Evolutionary conservation across 805 yeast species (phyloP).

Genomic region (Cyberlindnera mrakii): DNA sequence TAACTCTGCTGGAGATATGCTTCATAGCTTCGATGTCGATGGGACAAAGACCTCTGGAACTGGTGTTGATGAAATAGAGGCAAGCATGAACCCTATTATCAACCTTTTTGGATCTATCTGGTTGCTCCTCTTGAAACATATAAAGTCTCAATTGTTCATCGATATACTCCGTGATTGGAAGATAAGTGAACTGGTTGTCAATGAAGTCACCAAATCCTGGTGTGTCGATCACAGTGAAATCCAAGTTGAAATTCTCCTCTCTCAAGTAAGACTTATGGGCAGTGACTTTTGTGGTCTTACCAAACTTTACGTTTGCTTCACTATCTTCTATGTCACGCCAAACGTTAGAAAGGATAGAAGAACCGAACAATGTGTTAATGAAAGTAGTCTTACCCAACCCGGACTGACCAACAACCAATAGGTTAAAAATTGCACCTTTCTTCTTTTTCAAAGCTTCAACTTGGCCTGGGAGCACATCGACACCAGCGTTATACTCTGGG

Average conservation of each 20-base stretch:
- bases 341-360: slow-evolving; percentile 34
- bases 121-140: slow-evolving; percentile 76
- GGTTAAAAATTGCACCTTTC: slow-evolving; percentile 68
- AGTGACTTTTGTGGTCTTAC: slow-evolving; percentile 27
- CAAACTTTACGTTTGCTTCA: slow-evolving; percentile 33
- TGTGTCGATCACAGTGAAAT: slow-evolving; percentile 62
- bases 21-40: slow-evolving; percentile 72
- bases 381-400: slow-evolving; percentile 83
- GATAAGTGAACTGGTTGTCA: slow-evolving; percentile 63
- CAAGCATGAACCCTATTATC: slow-evolving; percentile 83
- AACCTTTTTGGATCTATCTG: slow-evolving; percentile 41
- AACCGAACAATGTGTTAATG: slow-evolving; percentile 70
- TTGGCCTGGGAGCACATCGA: slow-evolving; percentile 25
- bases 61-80: slow-evolving; percentile 72
- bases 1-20: slow-evolving; percentile 63
- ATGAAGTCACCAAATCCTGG: slow-evolving; percentile 72
- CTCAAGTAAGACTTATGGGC: slow-evolving; percentile 43
- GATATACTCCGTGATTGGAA: slow-evolving; percentile 61
- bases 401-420: slow-evolving; percentile 81
- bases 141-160: slow-evolving; percentile 70
- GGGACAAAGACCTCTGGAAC: slow-evolving; percentile 53
- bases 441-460: slow-evolving; percentile 29
- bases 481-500: slow-evolving; percentile 19
- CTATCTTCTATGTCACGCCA: slow-evolving; percentile 35
- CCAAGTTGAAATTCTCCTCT: slow-evolving; percentile 54